phyloP scores from a whole-genome alignment of 345 rosid genomes.

The Tarenaya hassleriana region DNA sequence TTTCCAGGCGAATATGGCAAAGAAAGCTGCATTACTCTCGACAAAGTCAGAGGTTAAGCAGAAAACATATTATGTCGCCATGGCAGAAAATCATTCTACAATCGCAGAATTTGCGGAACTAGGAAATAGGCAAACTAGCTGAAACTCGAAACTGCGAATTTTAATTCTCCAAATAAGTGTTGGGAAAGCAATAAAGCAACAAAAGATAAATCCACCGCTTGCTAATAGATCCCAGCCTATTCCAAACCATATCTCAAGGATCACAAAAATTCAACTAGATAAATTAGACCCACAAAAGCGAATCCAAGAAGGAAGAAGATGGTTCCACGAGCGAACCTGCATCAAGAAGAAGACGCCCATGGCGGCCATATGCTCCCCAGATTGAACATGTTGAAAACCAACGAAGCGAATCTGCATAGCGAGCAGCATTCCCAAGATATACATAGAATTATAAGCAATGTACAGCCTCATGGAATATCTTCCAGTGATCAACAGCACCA shows the following conservation, averaged over 20 bases:
- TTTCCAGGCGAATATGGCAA: neutral
- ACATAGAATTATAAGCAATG: slow-evolving; percentile 85
- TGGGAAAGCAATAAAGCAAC: too few species aligned
- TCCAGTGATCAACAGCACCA: slow-evolving; percentile 85
- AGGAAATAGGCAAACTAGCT: too few species aligned
- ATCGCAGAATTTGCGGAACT: too few species aligned
- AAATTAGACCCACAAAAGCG: too few species aligned
- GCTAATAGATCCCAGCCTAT: too few species aligned
- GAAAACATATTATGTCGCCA: neutral
- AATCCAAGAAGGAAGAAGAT: too few species aligned
- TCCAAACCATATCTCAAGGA: too few species aligned
- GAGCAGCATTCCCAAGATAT: slow-evolving; percentile 86
- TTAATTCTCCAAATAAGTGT: too few species aligned
- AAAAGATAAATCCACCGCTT: too few species aligned
- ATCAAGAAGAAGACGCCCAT: slow-evolving; percentile 96
- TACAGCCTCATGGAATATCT: slow-evolving; percentile 94
- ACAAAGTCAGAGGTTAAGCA: slow-evolving; percentile 4
- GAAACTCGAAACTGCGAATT: too few species aligned
- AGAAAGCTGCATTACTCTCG: neutral
- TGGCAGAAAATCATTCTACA: too few species aligned
- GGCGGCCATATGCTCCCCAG: slow-evolving; percentile 99
- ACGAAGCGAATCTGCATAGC: slow-evolving; percentile 99
- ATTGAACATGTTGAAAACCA: slow-evolving; percentile 98
- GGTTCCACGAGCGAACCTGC: slow-evolving; percentile 50
- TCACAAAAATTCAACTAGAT: too few species aligned